Conservation (phyloP, 2,329 filamentous ascomycete species). For the Aureobasidium namibiae region DNA sequence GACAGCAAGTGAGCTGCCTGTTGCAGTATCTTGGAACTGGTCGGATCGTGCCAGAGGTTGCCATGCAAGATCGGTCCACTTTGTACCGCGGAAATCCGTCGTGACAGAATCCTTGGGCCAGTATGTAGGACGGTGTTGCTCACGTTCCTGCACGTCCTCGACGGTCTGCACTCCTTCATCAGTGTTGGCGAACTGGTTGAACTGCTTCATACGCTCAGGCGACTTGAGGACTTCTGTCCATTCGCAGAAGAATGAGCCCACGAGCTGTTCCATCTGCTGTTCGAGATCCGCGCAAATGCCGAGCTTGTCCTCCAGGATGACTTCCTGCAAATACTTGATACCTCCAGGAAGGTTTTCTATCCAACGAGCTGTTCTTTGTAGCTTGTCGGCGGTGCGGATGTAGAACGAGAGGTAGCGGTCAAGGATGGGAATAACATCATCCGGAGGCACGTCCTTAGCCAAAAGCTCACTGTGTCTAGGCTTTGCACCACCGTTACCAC, state of each 20-base stretch:
- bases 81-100: slow-evolving; percentile 63
- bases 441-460: slow-evolving; percentile 75
- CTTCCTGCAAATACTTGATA: slow-evolving; percentile 71
- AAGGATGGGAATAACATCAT: slow-evolving; percentile 73
- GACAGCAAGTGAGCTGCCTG: slow-evolving; percentile 66
- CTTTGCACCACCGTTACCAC: slow-evolving; percentile 80
- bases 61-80: slow-evolving; percentile 65
- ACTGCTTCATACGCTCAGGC: slow-evolving; percentile 59
- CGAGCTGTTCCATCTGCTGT: slow-evolving; percentile 77
- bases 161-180: slow-evolving; percentile 54
- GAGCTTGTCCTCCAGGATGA: slow-evolving; percentile 76
- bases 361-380: slow-evolving; percentile 85
- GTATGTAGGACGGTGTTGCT: slow-evolving; percentile 64
- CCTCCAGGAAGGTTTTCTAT: slow-evolving; percentile 76
- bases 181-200: slow-evolving; percentile 80
- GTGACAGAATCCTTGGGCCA: slow-evolving; percentile 63
- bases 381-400: slow-evolving; percentile 82
- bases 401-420: slow-evolving; percentile 91
- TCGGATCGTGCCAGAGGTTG: slow-evolving; percentile 66
- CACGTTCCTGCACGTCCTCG: slow-evolving; percentile 64
- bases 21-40: slow-evolving; percentile 62
- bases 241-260: slow-evolving; percentile 80
- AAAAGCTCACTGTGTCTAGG: slow-evolving; percentile 75
- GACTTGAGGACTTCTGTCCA: slow-evolving; percentile 76
- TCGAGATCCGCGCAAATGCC: slow-evolving; percentile 80